Percentiles rank a stretch among this genome's conserved stretches.
Conservation (phyloP, 2,329 filamentous ascomycete species). For the Aspergillus japonicus region DNA sequence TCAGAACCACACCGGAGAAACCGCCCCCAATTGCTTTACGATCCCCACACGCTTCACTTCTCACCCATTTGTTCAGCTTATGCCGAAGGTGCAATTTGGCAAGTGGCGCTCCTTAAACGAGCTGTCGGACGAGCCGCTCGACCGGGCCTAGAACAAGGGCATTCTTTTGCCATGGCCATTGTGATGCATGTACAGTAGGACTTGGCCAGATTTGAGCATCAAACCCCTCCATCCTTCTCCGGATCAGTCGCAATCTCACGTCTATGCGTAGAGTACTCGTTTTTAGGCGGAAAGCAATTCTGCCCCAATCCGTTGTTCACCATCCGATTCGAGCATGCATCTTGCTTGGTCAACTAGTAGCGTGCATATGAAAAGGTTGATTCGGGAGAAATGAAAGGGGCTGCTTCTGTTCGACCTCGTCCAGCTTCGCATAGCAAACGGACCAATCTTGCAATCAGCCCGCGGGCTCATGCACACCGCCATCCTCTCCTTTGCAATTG, state of each 20-base stretch:
- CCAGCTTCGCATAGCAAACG: conserved; percentile 1
- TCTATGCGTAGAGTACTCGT: neutral
- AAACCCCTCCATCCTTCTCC: neutral
- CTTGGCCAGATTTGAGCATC: neutral
- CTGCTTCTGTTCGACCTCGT: neutral
- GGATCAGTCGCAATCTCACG: neutral
- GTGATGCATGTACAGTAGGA: conserved; percentile 3
- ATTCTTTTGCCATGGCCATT: conserved; percentile 9
- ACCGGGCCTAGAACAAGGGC: conserved; percentile 11
- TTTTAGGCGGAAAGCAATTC: neutral
- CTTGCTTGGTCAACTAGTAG: neutral
- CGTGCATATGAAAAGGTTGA: neutral
- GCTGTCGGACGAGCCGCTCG: conserved; percentile 2
- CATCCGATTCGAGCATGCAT: neutral
- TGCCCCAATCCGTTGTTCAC: neutral
- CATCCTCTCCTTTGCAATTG: neutral
- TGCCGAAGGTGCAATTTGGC: conserved; percentile 1
- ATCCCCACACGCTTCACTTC: conserved; percentile 5
- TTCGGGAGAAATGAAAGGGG: neutral
- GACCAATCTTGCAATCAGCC: conserved; percentile 6
- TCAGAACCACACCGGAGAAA: neutral
- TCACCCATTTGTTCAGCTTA: conserved; percentile 1
- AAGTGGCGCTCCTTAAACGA: conserved; percentile 9
- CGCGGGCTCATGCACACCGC: conserved; percentile 17
- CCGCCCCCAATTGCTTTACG: neutral